A percentile compares a stretch with the other conserved stretches of the same genome.
Conservation (phyloP, 2,329 filamentous ascomycete species). For the Plectosphaerella cucumerina region DNA sequence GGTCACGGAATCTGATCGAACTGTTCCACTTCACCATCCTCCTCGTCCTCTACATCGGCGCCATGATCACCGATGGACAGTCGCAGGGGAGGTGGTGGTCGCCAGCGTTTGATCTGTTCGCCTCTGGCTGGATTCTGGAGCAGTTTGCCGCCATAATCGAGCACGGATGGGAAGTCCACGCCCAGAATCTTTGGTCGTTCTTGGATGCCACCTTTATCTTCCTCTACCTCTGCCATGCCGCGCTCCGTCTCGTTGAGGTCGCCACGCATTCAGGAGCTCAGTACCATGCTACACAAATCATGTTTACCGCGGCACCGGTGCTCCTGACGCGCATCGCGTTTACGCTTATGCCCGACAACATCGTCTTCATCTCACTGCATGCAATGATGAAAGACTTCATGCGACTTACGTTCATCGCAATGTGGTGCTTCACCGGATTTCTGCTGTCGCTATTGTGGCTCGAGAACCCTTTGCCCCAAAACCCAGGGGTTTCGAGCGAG, state of each 20-base stretch:
- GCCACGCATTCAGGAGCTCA: constrained; percentile 21
- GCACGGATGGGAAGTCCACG: constrained; percentile 64
- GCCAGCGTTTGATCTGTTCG: constrained; percentile 58
- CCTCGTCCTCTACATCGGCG: constrained; percentile 56
- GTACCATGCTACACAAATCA: constrained; percentile 57
- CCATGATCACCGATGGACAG: constrained; percentile 55
- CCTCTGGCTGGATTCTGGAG: constrained; percentile 64
- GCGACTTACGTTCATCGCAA: constrained; percentile 49
- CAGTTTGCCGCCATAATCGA: constrained; percentile 63
- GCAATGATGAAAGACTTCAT: constrained; percentile 74
- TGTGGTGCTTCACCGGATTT: constrained; percentile 67
- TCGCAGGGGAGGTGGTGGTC: constrained; percentile 47
- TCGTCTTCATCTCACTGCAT: constrained; percentile 69
- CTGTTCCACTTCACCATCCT: constrained; percentile 62
- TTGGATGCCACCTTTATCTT: constrained; percentile 63
- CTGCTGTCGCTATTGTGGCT: constrained; percentile 68
- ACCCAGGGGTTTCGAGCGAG: constrained; percentile 37
- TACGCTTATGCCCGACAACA: constrained; percentile 70
- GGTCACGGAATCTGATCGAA: constrained; percentile 63
- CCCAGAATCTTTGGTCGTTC: constrained; percentile 72
- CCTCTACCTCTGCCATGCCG: constrained; percentile 59
- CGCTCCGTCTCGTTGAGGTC: constrained; percentile 54
- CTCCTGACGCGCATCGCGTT: constrained; percentile 67
- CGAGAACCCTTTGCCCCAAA: constrained; percentile 55
- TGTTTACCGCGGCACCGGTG: constrained; percentile 65